Base-by-base conservation (phyloP, 768 basidiomycete genomes). In the Leucocoprinus birnbaumii region DNA sequence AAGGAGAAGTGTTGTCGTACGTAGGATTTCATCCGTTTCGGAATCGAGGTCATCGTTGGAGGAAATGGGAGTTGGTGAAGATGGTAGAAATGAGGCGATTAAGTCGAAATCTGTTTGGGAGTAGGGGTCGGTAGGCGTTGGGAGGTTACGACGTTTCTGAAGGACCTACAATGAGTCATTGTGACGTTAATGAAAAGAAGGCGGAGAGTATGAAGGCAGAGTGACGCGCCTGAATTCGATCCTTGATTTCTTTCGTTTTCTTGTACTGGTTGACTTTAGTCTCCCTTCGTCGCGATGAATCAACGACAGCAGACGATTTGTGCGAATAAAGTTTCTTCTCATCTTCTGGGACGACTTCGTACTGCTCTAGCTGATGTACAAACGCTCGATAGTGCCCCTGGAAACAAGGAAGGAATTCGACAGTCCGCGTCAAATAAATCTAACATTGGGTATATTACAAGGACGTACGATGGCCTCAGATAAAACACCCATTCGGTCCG, bases 211-310 rank as follows among this genome's bases (percentile, higher is more conserved):
- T n/a, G n/a, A 46, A 16, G 6, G 27, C 9, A 22, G 47, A 14
- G 31, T 21, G 34, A 65, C 71, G 46, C 51, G 90, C 92, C 71
- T 92, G 81, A 24, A 98, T 82, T 55, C 79, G 79, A 18, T 71
- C 69, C 51, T 84, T 80, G 25, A 98, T 70, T 34, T 89, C 87
- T 68, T 91, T 95, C 70, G 96, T 94, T 54, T 83, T 80, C 68
- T 87, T 85, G 68, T 84, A 98, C 65, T 95, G 94, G 58, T 83
- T 85, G 59, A 99, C 97, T 74, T 97, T 99, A 31, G 86, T 68
- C 60, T 96, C 94, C 61, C 97, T 74, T 53, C 88, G 78, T 64
- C 79, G 82, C 1, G 83, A 80, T 18, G 86, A 80, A 67, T 98
- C 89, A 9, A 63, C 68, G 47, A 85, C 68, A n/a, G 73, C 62